Evolutionary conservation across 805 yeast genomes (phyloP).

Genomic region (Dipodascopsis uninucleata): DNA sequence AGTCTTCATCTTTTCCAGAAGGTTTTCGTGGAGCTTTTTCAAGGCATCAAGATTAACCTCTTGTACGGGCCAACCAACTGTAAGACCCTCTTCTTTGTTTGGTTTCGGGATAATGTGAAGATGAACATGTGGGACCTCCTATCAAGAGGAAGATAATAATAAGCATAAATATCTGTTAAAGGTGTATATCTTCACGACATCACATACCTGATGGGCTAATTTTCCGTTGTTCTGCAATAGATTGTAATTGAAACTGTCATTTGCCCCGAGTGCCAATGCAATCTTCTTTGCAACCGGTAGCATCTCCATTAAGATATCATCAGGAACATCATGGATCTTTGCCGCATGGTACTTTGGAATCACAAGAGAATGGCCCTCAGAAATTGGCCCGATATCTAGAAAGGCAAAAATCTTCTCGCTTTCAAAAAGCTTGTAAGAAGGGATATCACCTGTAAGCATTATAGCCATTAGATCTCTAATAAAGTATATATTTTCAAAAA

Average conservation of each 20-base stretch:
- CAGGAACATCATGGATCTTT: slow-evolving; percentile 86
- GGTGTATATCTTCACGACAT: neutral
- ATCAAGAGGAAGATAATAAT: neutral
- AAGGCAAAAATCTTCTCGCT: slow-evolving; percentile 77
- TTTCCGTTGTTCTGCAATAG: slow-evolving; percentile 84
- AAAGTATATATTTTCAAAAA: slow-evolving; percentile 6
- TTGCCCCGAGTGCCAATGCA: slow-evolving; percentile 63
- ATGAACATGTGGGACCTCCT: slow-evolving; percentile 88
- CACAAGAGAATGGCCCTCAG: slow-evolving; percentile 82
- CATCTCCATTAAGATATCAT: slow-evolving; percentile 79
- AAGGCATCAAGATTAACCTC: slow-evolving; percentile 71
- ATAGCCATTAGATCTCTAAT: neutral
- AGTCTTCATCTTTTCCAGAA: slow-evolving; percentile 44
- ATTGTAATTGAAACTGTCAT: slow-evolving; percentile 72
- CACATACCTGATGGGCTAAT: slow-evolving; percentile 74
- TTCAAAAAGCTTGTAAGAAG: slow-evolving; percentile 84
- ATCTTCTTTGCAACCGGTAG: slow-evolving; percentile 86
- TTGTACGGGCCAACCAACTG: slow-evolving; percentile 93
- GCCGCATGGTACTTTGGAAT: slow-evolving; percentile 95
- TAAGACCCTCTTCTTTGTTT: slow-evolving; percentile 66
- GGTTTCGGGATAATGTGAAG: slow-evolving; percentile 93
- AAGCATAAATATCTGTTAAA: neutral
- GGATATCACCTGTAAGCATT: slow-evolving; percentile 76
- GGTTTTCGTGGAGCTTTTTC: slow-evolving; percentile 60
- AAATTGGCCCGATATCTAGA: slow-evolving; percentile 88